Percentiles rank a stretch among this genome's conserved stretches.
These are phyloP conservation scores for Hypoxylon sp. DNA, from an alignment of 2,329 filamentous ascomycete species.

Conservation along the genomic window DNA sequence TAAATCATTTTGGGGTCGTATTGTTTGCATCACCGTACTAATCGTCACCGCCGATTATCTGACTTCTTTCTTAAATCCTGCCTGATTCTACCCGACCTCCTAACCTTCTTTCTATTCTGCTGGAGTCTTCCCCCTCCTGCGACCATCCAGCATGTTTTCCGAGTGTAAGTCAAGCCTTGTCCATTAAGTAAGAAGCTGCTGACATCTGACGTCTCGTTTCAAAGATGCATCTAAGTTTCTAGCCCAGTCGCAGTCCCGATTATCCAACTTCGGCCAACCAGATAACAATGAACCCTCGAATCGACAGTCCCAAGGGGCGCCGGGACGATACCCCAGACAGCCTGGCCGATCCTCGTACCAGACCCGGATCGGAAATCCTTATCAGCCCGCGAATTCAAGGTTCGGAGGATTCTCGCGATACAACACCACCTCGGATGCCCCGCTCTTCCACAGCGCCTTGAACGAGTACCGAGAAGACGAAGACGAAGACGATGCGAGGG, in stretches of 20 bases:
- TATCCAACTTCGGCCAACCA: constrained; percentile 75
- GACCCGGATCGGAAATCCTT: constrained; percentile 71
- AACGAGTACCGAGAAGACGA: constrained; percentile 94
- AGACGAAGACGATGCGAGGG: constrained; percentile 90
- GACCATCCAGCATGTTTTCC: constrained; percentile 71
- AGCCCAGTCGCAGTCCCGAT: constrained; percentile 91
- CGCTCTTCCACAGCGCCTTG: constrained; percentile 91
- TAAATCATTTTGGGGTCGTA: constrained; percentile 23
- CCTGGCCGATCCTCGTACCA: constrained; percentile 45
- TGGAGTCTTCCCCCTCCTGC: constrained; percentile 46
- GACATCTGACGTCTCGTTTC: constrained; percentile 33
- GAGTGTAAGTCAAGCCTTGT: constrained; percentile 73
- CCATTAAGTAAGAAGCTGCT: background rate
- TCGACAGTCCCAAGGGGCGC: constrained; percentile 46
- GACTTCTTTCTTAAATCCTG: constrained; percentile 15
- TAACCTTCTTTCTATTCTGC: constrained; percentile 30
- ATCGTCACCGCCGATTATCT: constrained; percentile 37
- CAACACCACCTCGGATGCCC: constrained; percentile 77
- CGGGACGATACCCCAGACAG: constrained; percentile 44
- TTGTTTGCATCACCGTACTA: constrained; percentile 35
- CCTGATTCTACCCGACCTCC: constrained; percentile 30
- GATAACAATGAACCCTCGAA: constrained; percentile 54
- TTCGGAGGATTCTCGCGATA: constrained; percentile 87
- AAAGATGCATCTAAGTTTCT: constrained; percentile 97
- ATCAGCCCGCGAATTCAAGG: constrained; percentile 76